Evolutionary conservation across 352 stramenopile species (phyloP).

Genomic region (Globisporangium nunn): DNA sequence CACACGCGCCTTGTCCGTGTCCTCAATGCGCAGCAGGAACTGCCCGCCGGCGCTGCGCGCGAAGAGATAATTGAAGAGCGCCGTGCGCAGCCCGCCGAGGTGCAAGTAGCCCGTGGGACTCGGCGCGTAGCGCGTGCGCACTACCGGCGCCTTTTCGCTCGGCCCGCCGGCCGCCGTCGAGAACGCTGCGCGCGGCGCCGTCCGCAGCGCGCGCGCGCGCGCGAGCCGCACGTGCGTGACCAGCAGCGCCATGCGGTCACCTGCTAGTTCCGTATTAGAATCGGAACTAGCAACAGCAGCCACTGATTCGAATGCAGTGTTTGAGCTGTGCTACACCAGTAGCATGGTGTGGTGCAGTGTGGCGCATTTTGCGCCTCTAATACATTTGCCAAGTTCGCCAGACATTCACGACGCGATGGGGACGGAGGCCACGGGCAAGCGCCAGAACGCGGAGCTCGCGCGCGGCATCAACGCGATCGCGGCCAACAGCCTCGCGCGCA

Average conservation of each 20-base stretch:
- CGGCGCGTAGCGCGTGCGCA: constrained; percentile 85
- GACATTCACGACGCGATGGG: too few species aligned
- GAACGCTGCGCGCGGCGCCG: constrained; percentile 1
- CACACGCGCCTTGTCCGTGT: constrained; percentile 79
- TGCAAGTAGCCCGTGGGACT: constrained; percentile 89
- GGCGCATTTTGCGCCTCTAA: background rate
- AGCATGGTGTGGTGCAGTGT: background rate
- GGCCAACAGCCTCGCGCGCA: constrained; percentile 47
- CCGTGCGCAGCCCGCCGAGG: constrained; percentile 86
- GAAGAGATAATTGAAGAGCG: constrained; percentile 92
- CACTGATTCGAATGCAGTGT: background rate
- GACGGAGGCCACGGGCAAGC: background rate
- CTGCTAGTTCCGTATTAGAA: too few species aligned
- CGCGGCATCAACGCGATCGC: constrained; percentile 78
- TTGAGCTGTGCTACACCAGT: background rate
- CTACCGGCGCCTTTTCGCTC: constrained; percentile 1
- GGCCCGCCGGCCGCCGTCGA: background rate
- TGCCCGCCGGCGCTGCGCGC: constrained; percentile 74
- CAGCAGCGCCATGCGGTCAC: background rate
- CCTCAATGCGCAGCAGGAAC: constrained; percentile 90
- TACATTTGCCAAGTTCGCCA: background rate
- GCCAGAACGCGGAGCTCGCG: constrained; percentile 65
- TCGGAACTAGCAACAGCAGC: background rate
- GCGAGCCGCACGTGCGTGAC: background rate
- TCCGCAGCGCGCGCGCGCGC: background rate